phyloP scores from a whole-genome alignment of 2,329 filamentous ascomycete genomes.

The Elsinoe ampelina region DNA sequence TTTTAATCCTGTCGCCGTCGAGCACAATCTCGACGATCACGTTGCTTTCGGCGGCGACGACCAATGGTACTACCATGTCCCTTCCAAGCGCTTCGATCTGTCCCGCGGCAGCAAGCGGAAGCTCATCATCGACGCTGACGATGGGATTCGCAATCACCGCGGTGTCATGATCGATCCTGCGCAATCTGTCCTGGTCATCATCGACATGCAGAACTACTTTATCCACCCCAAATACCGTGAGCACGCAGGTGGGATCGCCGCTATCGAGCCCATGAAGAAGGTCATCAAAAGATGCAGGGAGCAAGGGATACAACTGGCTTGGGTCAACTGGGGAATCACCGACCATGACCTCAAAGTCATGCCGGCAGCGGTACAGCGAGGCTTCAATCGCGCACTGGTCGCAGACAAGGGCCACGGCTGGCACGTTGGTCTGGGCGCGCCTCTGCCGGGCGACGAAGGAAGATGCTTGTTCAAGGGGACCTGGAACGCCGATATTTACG shows the following conservation, averaged over 20 bases:
- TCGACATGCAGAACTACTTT: slow-evolving; percentile 26
- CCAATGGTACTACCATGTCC: slow-evolving; percentile 34
- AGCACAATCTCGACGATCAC: slow-evolving; percentile 30
- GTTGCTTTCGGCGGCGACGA: slow-evolving; percentile 33
- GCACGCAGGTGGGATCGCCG: slow-evolving; percentile 24
- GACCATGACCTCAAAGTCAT: slow-evolving; percentile 31
- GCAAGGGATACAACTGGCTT: slow-evolving; percentile 33
- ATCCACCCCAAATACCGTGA: slow-evolving; percentile 25
- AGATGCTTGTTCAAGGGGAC: slow-evolving; percentile 34
- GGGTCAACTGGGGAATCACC: slow-evolving; percentile 35
- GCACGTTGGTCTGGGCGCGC: slow-evolving; percentile 33
- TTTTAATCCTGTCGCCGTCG: slow-evolving; percentile 18
- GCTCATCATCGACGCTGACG: slow-evolving; percentile 33
- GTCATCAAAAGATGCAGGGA: slow-evolving; percentile 33
- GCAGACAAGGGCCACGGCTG: slow-evolving; percentile 30
- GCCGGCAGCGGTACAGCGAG: slow-evolving; percentile 34
- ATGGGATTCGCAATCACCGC: slow-evolving; percentile 31
- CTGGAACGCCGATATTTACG: slow-evolving; percentile 36
- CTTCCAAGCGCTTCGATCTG: slow-evolving; percentile 34
- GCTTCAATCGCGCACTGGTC: slow-evolving; percentile 28
- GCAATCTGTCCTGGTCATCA: slow-evolving; percentile 28
- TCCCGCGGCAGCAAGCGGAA: slow-evolving; percentile 30
- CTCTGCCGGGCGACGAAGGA: slow-evolving; percentile 30
- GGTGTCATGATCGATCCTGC: slow-evolving; percentile 33
- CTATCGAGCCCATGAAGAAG: slow-evolving; percentile 29